Percentiles rank a stretch among this genome's conserved stretches.
Conservation (phyloP, 345 rosid species). For the Zanthoxylum bungeanum region DNA sequence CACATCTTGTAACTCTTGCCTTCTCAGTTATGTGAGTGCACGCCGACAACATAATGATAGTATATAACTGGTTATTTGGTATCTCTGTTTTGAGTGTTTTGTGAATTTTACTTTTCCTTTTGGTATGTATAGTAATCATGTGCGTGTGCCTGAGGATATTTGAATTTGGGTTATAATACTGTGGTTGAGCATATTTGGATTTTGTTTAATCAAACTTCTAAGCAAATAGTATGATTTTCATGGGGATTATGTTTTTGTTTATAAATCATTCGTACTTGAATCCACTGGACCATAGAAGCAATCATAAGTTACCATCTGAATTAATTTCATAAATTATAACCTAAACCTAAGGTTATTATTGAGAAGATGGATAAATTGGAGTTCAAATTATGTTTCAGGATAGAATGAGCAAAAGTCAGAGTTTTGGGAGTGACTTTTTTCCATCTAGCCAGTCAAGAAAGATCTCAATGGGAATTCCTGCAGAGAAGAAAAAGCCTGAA, state of each 20-base stretch:
- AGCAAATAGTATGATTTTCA: not conserved
- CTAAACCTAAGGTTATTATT: not conserved
- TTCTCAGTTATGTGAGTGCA: too few species aligned
- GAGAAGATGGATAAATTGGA: conserved; percentile 8
- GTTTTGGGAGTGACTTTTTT: conserved; percentile 51
- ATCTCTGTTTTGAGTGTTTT: not conserved
- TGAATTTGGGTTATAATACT: not conserved
- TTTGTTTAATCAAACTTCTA: not conserved
- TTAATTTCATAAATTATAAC: not conserved
- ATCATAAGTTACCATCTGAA: not conserved
- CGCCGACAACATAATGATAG: not conserved
- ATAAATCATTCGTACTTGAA: not conserved
- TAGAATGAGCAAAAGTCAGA: conserved; percentile 49
- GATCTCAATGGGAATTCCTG: conserved; percentile 74
- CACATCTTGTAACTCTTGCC: too few species aligned
- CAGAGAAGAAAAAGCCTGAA: conserved; percentile 42
- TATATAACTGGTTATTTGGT: not conserved
- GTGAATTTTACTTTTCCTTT: not conserved
- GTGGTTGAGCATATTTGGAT: not conserved
- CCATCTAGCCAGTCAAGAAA: conserved; percentile 75
- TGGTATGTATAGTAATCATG: too few species aligned
- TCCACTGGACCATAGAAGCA: not conserved
- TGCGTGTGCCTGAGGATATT: not conserved
- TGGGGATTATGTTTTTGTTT: too few species aligned
- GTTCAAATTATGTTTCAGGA: conserved; percentile 39